Percentiles rank a stretch among this genome's conserved stretches.
Conservation (phyloP, 208 protist genomes). For the Trichomonas vaginalis region DNA sequence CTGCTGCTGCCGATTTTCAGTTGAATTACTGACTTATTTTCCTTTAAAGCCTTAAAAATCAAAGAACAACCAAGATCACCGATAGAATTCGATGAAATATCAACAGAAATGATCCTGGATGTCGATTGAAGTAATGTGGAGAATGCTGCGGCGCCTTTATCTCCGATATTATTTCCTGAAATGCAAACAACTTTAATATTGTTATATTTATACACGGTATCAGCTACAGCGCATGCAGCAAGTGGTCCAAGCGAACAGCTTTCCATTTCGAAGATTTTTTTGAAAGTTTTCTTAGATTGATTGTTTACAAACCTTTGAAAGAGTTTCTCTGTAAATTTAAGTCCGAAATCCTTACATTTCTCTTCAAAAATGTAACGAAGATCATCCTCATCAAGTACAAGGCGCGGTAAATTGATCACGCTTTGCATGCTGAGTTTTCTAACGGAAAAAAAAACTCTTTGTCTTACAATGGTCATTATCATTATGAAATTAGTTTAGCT, state of each 20-base stretch:
- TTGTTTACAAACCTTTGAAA: background rate
- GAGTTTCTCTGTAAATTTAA: background rate
- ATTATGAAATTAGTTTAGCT: too few species aligned
- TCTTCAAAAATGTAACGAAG: background rate
- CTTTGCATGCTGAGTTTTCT: too few species aligned
- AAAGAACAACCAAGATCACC: background rate
- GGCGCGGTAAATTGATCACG: background rate
- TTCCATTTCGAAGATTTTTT: background rate
- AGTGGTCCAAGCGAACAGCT: background rate
- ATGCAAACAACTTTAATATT: background rate
- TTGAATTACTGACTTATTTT: background rate
- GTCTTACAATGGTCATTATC: too few species aligned
- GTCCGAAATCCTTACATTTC: background rate
- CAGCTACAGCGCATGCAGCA: background rate
- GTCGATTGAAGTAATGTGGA: background rate
- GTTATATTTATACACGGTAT: background rate
- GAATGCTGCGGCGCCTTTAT: background rate
- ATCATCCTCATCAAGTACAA: background rate
- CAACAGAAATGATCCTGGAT: background rate
- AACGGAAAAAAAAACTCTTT: too few species aligned
- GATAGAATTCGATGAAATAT: slow-evolving; percentile 1
- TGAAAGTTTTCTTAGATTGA: background rate
- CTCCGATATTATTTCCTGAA: background rate
- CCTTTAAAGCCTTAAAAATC: background rate
- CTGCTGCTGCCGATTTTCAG: background rate